A percentile compares a stretch with the other conserved stretches of the same genome.
phyloP scores from a whole-genome alignment of 441 rosid species.

The Jatropha podagrica region DNA sequence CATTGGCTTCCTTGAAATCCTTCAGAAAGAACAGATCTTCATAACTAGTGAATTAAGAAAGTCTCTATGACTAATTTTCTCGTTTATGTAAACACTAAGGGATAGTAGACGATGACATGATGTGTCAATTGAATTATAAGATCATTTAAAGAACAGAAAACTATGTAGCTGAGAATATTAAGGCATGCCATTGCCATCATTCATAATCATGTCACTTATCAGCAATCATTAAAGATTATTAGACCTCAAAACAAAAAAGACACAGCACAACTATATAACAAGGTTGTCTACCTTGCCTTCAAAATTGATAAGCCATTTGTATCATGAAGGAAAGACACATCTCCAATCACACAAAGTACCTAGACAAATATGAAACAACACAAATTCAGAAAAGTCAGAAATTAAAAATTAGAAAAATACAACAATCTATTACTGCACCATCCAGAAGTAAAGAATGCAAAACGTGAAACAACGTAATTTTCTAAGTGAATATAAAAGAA shows the following conservation, averaged over 20 bases:
- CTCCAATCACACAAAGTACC: conserved; percentile 88
- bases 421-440: not conserved
- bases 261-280: conserved; percentile 2
- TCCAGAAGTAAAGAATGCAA: not conserved
- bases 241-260: not conserved
- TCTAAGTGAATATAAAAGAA: not conserved
- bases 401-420: not conserved
- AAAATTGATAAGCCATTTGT: conserved; percentile 91
- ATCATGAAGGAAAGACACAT: conserved; percentile 96
- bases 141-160: conserved; percentile 16
- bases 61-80: not conserved
- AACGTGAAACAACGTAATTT: not conserved
- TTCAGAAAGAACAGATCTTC: conserved; percentile 34
- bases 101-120: not conserved
- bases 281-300: conserved; percentile 57
- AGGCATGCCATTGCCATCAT: not conserved
- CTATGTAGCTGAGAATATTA: not conserved
- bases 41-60: conserved; percentile 13
- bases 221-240: not conserved
- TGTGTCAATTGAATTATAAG: conserved; percentile 2
- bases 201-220: not conserved
- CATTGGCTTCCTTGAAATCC: conserved; percentile 76
- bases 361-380: conserved; percentile 27
- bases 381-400: not conserved
- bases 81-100: not conserved